Conservation (phyloP, 2,329 filamentous ascomycete genomes). For the Fusarium falciforme region DNA sequence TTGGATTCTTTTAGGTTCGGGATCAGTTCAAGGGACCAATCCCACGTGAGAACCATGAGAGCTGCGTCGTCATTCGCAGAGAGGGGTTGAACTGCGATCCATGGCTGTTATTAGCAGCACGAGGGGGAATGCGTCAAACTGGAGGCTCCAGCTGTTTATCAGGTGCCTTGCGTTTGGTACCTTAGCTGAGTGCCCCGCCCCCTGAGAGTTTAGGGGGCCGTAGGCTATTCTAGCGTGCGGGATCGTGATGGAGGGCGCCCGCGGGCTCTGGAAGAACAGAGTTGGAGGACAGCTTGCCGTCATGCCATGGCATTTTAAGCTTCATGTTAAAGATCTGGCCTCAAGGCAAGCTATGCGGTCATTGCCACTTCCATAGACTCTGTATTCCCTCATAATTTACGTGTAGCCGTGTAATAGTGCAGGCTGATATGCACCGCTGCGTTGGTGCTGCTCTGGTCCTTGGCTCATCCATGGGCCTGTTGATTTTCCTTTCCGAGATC, state of each 20-base stretch:
- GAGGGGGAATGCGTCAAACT: not conserved
- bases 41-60: conserved; percentile 25
- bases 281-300: not conserved
- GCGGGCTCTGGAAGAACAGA: no score
- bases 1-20: not conserved
- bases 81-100: no score
- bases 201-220: conserved; percentile 13
- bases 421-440: not conserved
- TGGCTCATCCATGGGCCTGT: not conserved
- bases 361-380: not conserved
- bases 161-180: not conserved
- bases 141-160: not conserved
- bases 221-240: not conserved
- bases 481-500: conserved; percentile 17
- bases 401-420: not conserved
- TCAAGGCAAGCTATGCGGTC: not conserved
- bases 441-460: conserved; percentile 1
- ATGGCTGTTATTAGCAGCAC: conserved; percentile 1
- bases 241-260: not conserved
- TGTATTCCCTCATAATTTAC: not conserved
- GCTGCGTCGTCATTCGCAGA: conserved; percentile 23
- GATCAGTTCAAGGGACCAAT: conserved; percentile 8
- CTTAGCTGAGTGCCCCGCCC: conserved; percentile 14
- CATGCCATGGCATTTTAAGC: not conserved
- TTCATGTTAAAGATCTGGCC: not conserved